A percentile compares a stretch with the other conserved stretches of the same genome.
Conservation (phyloP, 1,284 basidiomycete species). For the Wolfiporia cocos region DNA sequence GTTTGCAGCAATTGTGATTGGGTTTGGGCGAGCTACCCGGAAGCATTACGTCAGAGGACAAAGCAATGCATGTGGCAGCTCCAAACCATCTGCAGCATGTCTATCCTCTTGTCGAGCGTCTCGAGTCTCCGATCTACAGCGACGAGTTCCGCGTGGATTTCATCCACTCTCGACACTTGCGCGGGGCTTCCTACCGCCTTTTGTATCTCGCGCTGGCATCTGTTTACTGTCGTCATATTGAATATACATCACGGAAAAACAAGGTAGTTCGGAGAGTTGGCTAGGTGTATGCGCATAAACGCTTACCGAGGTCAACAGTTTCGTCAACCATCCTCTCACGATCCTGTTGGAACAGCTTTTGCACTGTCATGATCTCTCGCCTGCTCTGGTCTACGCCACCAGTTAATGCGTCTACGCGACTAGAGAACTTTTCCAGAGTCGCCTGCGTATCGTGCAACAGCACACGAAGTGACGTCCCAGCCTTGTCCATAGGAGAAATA, state of each 20-base stretch:
- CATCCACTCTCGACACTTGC: slow-evolving; percentile 38
- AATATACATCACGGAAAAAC: too few relatives aligned
- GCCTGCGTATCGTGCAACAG: slow-evolving; percentile 63
- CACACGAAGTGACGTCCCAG: slow-evolving; percentile 58
- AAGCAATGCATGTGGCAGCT: background rate
- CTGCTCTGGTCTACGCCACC: slow-evolving; percentile 22
- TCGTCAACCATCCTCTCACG: slow-evolving; percentile 25
- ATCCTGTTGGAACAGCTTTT: slow-evolving; percentile 24
- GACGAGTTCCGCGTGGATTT: slow-evolving; percentile 33
- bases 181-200: slow-evolving; percentile 49
- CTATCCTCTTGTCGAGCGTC: slow-evolving; percentile 47
- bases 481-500: slow-evolving; percentile 51
- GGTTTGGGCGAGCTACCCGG: slow-evolving; percentile 25
- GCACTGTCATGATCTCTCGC: slow-evolving; percentile 21
- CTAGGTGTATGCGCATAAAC: slow-evolving; percentile 11
- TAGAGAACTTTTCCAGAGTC: slow-evolving; percentile 54
- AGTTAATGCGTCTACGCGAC: slow-evolving; percentile 34
- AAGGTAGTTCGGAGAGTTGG: too few relatives aligned
- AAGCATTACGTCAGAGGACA: too few relatives aligned
- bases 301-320: slow-evolving; percentile 30
- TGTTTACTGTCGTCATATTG: slow-evolving; percentile 48
- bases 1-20: slow-evolving; percentile 49
- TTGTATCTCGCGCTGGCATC: slow-evolving; percentile 55
- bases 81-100: slow-evolving; percentile 47
- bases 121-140: slow-evolving; percentile 35